Base-by-base conservation (phyloP, 768 basidiomycete species). In the Epithele typhae region DNA sequence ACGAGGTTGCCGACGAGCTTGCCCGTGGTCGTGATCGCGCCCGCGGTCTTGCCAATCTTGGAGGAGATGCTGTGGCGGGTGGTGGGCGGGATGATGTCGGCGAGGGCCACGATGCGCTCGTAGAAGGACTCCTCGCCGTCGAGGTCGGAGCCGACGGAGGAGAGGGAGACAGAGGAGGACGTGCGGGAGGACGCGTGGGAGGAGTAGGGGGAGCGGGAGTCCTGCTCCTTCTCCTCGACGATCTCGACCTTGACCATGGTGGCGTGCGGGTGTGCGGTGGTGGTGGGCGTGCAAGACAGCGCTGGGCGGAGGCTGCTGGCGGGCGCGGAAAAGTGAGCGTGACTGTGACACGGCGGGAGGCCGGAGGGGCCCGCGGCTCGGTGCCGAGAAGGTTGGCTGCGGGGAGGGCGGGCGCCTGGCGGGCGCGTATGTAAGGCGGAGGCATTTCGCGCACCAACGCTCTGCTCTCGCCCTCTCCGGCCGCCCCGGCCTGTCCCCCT, bases 171-270 rank as follows among this genome's bases (percentile, higher is more conserved):
- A 14, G 84, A 76, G 38, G 77, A 84, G 43, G 75, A 79, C 0
- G 83, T 82, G 57, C 82, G 79, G 5, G 87, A 89, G 2, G 86
- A 87, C 5, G 87, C 77, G 35, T 82, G 65, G 37, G 87, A 85
- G 33, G 77, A 74, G 62, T 93, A 92, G 40, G 87, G 87, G 1
- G 84, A 87, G 53, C 66, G 67, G 46, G 55, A 50, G 42, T 63
- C 69, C 52, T 69, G 70, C 70, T 90, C 88, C 73, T 86, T 87
- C 59, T 87, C 85, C 53, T 88, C 84, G 53, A 89, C 84, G 62
- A 89, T 87, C 70, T 92, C 82, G 57, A 96, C 89, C 58, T 92
- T 92, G 79, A 96, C 93, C 92, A 93, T 93, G 70, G 57, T 67
- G 47, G 38, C 18, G 12, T 8, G 46, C 23, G 50, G 15, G 47